Percentiles rank a stretch among this genome's conserved stretches.
Evolutionary conservation across 2,329 filamentous ascomycete species (phyloP).

Genomic region (Beauveria medogensis): DNA sequence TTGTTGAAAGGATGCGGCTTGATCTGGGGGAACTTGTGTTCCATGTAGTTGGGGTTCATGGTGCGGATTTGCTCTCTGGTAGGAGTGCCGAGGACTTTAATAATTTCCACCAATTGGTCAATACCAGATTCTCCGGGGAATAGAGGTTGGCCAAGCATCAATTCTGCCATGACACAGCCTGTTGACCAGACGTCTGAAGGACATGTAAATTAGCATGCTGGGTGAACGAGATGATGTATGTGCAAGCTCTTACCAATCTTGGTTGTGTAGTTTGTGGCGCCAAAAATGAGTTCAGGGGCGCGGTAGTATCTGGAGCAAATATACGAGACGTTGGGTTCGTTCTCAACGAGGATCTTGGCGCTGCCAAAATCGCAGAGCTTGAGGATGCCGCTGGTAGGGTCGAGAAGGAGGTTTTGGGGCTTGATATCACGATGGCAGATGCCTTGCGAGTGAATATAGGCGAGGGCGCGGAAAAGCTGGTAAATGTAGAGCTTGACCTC

Average conservation of each 20-base stretch:
- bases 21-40: constrained; percentile 99
- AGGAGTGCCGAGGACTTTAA: constrained; percentile 95
- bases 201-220: constrained; percentile 48
- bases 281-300: constrained; percentile 95
- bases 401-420: constrained; percentile 91
- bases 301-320: constrained; percentile 99
- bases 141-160: constrained; percentile 96
- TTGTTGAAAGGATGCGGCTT: constrained; percentile 99
- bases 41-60: constrained; percentile 99
- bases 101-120: constrained; percentile 97
- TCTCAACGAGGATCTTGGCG: constrained; percentile 96
- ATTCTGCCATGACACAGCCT: constrained; percentile 96
- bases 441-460: constrained; percentile 98
- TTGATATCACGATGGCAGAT: constrained; percentile 99
- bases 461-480: constrained; percentile 94
- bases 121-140: constrained; percentile 98
- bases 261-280: constrained; percentile 97
- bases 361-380: constrained; percentile 99
- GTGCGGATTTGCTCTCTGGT: constrained; percentile 97
- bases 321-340: constrained; percentile 98
- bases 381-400: constrained; percentile 81
- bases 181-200: constrained; percentile 94
- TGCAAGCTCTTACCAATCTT: constrained; percentile 77
- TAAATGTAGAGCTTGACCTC: constrained; percentile 99
- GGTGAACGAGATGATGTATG: neutral